Evolutionary conservation across 1,284 basidiomycete genomes (phyloP).

Genomic region (Thecaphora thlaspeos): DNA sequence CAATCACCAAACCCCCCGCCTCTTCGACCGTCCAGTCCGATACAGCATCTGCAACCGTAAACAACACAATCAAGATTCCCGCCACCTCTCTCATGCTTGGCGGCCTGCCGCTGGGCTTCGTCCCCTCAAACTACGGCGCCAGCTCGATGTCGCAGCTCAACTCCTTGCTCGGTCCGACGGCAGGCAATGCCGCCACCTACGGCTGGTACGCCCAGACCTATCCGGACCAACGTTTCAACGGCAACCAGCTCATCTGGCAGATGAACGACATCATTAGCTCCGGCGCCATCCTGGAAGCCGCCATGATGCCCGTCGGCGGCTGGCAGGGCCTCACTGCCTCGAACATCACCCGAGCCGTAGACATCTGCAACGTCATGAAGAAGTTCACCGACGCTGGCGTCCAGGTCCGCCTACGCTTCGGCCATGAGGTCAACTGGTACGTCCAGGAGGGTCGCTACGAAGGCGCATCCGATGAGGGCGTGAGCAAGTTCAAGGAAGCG

Average conservation of each 20-base stretch:
- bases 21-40: too few species aligned
- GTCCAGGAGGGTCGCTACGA: slow-evolving; percentile 23
- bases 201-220: slow-evolving; percentile 2
- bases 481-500: slow-evolving; percentile 56
- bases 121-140: background rate
- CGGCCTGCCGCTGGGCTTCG: slow-evolving; percentile 1
- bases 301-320: slow-evolving; percentile 44
- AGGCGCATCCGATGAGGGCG: slow-evolving; percentile 27
- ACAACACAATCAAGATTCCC: too few species aligned
- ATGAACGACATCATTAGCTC: slow-evolving; percentile 47
- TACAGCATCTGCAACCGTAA: too few species aligned
- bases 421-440: slow-evolving; percentile 52
- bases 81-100: background rate
- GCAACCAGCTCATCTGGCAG: background rate
- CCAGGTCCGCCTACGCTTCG: slow-evolving; percentile 58
- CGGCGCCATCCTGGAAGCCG: slow-evolving; percentile 57
- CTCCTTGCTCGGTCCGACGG: background rate
- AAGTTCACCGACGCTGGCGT: slow-evolving; percentile 58
- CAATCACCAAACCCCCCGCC: too few species aligned
- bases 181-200: background rate
- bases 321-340: slow-evolving; percentile 38
- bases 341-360: slow-evolving; percentile 54
- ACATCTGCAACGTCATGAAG: slow-evolving; percentile 57
- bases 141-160: slow-evolving; percentile 4
- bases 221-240: background rate